Evolutionary conservation across 805 yeast genomes (phyloP).

Genomic region (Cyberlindnera xishuangbannaensis): DNA sequence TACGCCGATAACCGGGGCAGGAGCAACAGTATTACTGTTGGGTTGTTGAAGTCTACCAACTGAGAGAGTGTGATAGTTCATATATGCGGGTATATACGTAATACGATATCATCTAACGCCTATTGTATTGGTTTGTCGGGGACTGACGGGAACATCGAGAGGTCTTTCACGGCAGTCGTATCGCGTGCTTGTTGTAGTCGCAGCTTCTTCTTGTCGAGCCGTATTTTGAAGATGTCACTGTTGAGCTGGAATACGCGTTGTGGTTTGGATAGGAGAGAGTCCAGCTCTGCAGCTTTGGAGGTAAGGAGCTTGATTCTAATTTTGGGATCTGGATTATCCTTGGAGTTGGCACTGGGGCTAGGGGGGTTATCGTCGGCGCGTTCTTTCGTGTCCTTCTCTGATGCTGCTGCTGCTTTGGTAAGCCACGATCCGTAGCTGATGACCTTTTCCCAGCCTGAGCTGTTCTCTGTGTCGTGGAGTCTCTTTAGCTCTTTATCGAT

Average conservation of each 20-base stretch:
- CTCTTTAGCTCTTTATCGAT: conserved; percentile 20
- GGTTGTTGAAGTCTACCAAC: no score
- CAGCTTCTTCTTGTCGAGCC: conserved; percentile 28
- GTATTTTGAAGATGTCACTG: conserved; percentile 33
- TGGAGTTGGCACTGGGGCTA: conserved; percentile 7
- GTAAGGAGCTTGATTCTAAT: conserved; percentile 12
- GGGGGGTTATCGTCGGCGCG: conserved; percentile 3
- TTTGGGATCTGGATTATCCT: conserved; percentile 16
- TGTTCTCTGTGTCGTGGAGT: conserved; percentile 25
- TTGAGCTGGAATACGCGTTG: conserved; percentile 35
- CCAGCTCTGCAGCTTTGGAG: conserved; percentile 5
- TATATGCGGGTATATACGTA: no score
- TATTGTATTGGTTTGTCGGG: conserved; percentile 9
- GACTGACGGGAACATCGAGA: conserved; percentile 32
- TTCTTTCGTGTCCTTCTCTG: conserved; percentile 11
- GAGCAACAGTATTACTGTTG: conserved; percentile 24
- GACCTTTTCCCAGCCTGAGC: conserved; percentile 22
- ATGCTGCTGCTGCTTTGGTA: conserved; percentile 6
- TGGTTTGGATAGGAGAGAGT: conserved; percentile 22
- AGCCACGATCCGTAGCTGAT: conserved; percentile 15
- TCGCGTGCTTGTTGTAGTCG: conserved; percentile 16
- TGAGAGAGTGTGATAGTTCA: no score
- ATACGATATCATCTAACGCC: no score
- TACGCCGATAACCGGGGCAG: conserved; percentile 11
- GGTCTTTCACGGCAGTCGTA: conserved; percentile 19